Conservation (phyloP, 1,284 basidiomycete genomes). For the Papiliotrema fonsecae region DNA sequence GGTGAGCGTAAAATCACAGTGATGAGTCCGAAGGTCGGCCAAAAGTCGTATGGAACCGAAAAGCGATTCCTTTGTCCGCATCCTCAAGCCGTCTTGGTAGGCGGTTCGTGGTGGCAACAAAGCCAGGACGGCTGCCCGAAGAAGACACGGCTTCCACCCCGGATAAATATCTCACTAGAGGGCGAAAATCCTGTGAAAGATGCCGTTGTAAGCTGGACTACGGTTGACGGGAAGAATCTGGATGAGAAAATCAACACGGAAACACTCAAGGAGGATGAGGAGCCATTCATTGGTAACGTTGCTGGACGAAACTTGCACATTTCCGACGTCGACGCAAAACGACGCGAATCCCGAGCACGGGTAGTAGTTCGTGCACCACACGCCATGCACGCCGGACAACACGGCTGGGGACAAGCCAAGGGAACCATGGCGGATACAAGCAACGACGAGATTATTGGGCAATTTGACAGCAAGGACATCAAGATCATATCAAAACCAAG, state of each 20-base stretch:
- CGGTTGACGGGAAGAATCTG: conserved; percentile 32
- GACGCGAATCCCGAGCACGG: conserved; percentile 79
- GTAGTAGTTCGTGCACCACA: conserved; percentile 82
- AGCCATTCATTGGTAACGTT: conserved; percentile 42
- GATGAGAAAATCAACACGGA: conserved; percentile 38
- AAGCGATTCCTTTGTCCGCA: conserved; percentile 96
- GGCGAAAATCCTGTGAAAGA: conserved; percentile 73
- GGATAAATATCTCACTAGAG: conserved; percentile 84
- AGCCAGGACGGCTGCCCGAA: conserved; percentile 36
- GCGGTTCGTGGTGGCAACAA: conserved; percentile 81
- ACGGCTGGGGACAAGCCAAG: conserved; percentile 29
- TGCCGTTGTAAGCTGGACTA: conserved; percentile 37
- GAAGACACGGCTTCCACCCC: conserved; percentile 57
- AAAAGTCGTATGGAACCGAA: conserved; percentile 94
- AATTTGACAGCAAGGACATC: conserved; percentile 85
- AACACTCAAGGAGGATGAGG: conserved; percentile 25
- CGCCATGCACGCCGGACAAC: conserved; percentile 40
- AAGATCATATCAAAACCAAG: conserved; percentile 95
- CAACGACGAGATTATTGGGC: conserved; percentile 67
- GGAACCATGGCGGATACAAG: conserved; percentile 59
- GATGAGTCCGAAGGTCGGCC: conserved; percentile 93
- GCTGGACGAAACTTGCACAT: conserved; percentile 45
- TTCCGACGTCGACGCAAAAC: conserved; percentile 42
- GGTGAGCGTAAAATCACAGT: conserved; percentile 92
- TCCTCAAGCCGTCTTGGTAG: conserved; percentile 89